A percentile compares a stretch with the other conserved stretches of the same genome.
These are phyloP conservation scores for Gnaphalium uliginosum DNA, from an alignment of 129 eudicot species.

Conservation along the genomic window DNA sequence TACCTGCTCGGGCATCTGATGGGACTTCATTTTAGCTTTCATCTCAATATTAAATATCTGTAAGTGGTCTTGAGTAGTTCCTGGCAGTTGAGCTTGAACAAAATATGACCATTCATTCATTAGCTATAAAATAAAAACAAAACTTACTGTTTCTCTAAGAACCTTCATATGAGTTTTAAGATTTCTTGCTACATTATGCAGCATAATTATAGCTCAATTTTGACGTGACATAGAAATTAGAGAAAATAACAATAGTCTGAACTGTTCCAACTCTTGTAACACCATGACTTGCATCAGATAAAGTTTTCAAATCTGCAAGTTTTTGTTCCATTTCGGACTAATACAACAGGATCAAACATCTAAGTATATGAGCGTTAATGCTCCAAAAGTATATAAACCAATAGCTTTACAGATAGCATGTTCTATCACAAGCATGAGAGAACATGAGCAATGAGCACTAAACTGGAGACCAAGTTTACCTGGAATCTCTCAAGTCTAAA, in stretches of 20 bases:
- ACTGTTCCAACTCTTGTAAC: not conserved
- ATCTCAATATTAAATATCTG: constrained; percentile 93
- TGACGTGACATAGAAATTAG: constrained; percentile 3
- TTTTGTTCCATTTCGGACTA: constrained; percentile 1
- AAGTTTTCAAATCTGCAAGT: constrained; percentile 26
- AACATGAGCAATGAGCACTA: not conserved
- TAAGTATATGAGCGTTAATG: not conserved
- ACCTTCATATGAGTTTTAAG: not conserved
- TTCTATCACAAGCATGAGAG: constrained; percentile 11
- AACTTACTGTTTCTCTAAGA: constrained; percentile 2
- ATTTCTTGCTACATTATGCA: not conserved
- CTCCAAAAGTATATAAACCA: not conserved
- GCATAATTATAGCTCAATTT: not conserved
- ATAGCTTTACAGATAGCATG: not conserved
- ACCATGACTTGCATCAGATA: constrained; percentile 13
- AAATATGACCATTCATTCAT: constrained; percentile 2
- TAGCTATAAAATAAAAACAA: constrained; percentile 25
- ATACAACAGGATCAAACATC: not conserved
- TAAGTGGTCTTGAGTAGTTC: constrained; percentile 93
- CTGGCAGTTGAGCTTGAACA: constrained; percentile 85
- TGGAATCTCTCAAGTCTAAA: constrained; percentile 1
- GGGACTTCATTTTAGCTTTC: constrained; percentile 84
- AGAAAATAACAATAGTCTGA: not conserved
- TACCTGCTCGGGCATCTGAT: constrained; percentile 99
- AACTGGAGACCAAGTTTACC: constrained; percentile 15